Evolutionary conservation across 371 early-diverging fungal species (phyloP), one percentile per base, ranked within the genome.

Genomic region (Synchytrium microbalum): DNA sequence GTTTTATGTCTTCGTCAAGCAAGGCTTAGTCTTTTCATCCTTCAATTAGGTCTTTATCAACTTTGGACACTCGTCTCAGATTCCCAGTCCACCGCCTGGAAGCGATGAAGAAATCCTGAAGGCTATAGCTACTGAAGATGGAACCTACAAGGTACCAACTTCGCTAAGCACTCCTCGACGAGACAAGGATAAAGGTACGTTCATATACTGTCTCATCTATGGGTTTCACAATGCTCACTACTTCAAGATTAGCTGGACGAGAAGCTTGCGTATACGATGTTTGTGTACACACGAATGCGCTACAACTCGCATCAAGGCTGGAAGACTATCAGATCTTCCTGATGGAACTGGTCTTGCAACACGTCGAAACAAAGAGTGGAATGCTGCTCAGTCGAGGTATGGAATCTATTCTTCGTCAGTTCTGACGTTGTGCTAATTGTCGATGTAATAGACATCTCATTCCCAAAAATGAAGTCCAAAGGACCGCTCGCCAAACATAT

Each of bases 61-160:
- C 65, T 61, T 91, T 8, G 86, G 88, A 60, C 79, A 86, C 64
- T 76, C 83, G 0, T 71, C 75, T 5, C 67, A 78, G 32, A 73
- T 89, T 30, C 88, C 92, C 0, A 75, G 77, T 30, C 88, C 90
- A 2, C 75, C 84, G 1, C 54, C 74, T 3, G 75, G 79, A 0
- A 66, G 73, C 8, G 86, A 88, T 67, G 70, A 71, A 14, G 90
- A 91, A 59, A 84, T 90, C 32, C 71, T 76, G 56, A 74, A 71
- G 52, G 88, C 88, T 0, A 69, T 89, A 53, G 74, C 76, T 55
- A 88, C 80, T 2, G 84, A 79, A 31, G 82, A 81, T 1, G 78
- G 81, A 2, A 74, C 68, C 2, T 90, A 87, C 69, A 80, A 79
- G 54, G 82, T 90, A 0, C 91, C 91, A 0, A 59, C 88, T 57